These are phyloP conservation scores for Colletotrichum shisoi DNA, from an alignment of 2,329 filamentous ascomycete genomes.

Conservation along the genomic window DNA sequence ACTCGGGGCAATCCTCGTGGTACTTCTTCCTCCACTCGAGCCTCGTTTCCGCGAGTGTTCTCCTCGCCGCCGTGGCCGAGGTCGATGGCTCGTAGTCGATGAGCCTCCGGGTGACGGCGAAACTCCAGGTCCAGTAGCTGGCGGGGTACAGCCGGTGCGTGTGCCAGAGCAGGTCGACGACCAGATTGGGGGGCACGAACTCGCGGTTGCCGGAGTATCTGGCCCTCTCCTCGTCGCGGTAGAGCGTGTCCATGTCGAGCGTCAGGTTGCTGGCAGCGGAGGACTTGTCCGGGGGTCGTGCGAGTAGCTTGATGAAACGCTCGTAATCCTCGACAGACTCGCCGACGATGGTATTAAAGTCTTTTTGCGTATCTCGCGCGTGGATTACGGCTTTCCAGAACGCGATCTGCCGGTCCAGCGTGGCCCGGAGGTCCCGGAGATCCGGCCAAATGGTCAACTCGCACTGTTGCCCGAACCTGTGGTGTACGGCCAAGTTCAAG, in stretches of 20 bases:
- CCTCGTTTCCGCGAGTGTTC: neutral
- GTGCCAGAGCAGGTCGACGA: constrained; percentile 36
- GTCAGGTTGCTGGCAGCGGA: neutral
- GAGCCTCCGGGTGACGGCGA: constrained; percentile 22
- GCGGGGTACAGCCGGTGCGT: constrained; percentile 37
- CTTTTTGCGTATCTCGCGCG: constrained; percentile 11
- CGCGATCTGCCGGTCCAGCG: constrained; percentile 22
- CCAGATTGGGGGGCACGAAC: constrained; percentile 29
- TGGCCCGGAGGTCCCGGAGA: constrained; percentile 25
- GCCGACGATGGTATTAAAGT: neutral
- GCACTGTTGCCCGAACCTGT: constrained; percentile 11
- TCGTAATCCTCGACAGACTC: constrained; percentile 17
- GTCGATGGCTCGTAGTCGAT: constrained; percentile 20
- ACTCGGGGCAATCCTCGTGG: neutral
- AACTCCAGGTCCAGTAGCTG: constrained; percentile 35
- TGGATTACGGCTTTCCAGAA: constrained; percentile 35
- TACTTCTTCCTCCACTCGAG: constrained; percentile 28
- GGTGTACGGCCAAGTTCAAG: constrained; percentile 4
- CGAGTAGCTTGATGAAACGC: constrained; percentile 29
- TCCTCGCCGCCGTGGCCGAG: neutral
- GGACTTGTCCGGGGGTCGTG: constrained; percentile 2
- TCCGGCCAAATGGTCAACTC: constrained; percentile 35
- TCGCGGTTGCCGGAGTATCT: neutral
- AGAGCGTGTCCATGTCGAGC: constrained; percentile 26
- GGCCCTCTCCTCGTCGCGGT: neutral